phyloP scores from a whole-genome alignment of 345 rosid genomes.

The Syzygium grande region DNA sequence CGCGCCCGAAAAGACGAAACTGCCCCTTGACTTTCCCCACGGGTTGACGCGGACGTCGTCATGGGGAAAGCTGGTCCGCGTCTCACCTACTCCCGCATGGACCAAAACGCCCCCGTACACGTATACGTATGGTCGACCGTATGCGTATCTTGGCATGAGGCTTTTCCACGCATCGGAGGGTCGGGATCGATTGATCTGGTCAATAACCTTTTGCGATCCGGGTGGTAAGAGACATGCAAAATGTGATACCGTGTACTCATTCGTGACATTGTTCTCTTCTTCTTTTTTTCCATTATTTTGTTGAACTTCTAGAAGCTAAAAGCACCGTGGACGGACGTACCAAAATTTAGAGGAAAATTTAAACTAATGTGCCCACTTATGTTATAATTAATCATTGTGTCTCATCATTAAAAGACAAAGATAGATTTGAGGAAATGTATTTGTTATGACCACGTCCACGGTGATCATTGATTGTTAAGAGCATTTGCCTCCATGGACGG shows the following conservation, averaged over 20 bases:
- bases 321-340: background rate
- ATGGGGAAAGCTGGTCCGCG: background rate
- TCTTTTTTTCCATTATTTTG: background rate
- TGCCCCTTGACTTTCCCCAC: background rate
- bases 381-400: background rate
- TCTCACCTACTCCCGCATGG: conserved; percentile 20
- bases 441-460: background rate
- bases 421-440: background rate
- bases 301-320: background rate
- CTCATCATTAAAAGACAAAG: background rate
- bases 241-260: background rate
- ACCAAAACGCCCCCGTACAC: conserved; percentile 4
- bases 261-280: background rate
- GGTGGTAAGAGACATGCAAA: background rate
- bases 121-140: background rate
- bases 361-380: background rate
- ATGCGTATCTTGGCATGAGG: background rate
- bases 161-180: background rate
- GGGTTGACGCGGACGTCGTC: background rate
- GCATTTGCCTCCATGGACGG: background rate
- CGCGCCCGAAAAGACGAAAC: background rate
- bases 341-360: background rate
- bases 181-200: background rate
- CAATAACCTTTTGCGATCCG: background rate
- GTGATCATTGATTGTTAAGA: background rate